Conservation (phyloP, 2,329 filamentous ascomycete genomes). For the Neoascochyta sp. region DNA sequence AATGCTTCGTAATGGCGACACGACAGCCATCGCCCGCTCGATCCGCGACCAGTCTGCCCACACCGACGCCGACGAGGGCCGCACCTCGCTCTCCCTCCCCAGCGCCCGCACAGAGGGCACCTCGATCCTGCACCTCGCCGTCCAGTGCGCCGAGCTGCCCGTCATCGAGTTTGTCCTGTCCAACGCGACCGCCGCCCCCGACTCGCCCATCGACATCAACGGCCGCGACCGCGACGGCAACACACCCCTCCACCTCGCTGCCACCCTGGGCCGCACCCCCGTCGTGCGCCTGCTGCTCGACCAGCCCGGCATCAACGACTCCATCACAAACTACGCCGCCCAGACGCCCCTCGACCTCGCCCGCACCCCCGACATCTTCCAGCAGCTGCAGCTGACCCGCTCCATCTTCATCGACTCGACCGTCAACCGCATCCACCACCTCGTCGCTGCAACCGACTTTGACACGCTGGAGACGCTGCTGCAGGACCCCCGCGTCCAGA, state of each 20-base stretch:
- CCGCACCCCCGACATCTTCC: constrained; percentile 90
- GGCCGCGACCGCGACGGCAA: constrained; percentile 90
- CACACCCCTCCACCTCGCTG: constrained; percentile 84
- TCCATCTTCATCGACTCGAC: constrained; percentile 87
- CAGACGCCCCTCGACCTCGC: constrained; percentile 85
- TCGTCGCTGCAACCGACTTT: constrained; percentile 72
- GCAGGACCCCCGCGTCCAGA: constrained; percentile 80
- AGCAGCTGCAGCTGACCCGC: constrained; percentile 84
- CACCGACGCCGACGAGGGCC: constrained; percentile 45
- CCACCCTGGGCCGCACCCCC: constrained; percentile 72
- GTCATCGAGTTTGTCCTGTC: constrained; percentile 95
- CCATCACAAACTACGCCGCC: constrained; percentile 76
- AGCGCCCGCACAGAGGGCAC: constrained; percentile 65
- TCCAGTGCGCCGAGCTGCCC: constrained; percentile 88
- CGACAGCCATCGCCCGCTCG: constrained; percentile 80
- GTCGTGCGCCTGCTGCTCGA: constrained; percentile 82
- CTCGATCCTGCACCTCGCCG: constrained; percentile 85
- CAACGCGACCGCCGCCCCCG: constrained; percentile 44
- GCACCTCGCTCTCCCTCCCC: constrained; percentile 47
- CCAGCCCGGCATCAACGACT: constrained; percentile 81
- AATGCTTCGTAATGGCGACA: constrained; percentile 84
- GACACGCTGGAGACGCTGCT: constrained; percentile 73
- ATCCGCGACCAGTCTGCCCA: constrained; percentile 60
- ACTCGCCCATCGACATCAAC: constrained; percentile 77
- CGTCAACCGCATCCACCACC: constrained; percentile 75